phyloP scores from a whole-genome alignment of 192 early-diverging fungal genomes.

The Coemansia sp. region DNA sequence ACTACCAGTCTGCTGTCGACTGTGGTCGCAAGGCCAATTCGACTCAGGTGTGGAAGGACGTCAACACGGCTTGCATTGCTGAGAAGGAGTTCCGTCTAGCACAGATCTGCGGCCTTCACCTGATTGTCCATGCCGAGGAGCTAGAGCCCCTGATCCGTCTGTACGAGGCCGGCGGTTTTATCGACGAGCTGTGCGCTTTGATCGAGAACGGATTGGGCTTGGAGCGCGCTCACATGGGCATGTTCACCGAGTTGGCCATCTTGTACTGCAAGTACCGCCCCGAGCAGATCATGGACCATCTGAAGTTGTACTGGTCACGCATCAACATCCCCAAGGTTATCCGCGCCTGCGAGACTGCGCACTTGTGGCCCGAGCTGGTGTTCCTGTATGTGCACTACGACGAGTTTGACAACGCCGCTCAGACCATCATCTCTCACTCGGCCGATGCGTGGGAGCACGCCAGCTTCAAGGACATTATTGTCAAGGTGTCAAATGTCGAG shows the following conservation, averaged over 20 bases:
- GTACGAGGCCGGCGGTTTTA: slow-evolving; percentile 88
- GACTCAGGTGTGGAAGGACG: slow-evolving; percentile 99
- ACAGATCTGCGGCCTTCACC: slow-evolving; percentile 95
- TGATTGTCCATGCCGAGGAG: slow-evolving; percentile 98
- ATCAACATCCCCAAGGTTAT: slow-evolving; percentile 99
- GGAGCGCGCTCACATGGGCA: slow-evolving; percentile 99
- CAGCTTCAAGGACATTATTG: slow-evolving; percentile 94
- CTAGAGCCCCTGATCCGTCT: slow-evolving; percentile 82
- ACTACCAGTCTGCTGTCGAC: slow-evolving; percentile 97
- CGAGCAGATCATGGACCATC: slow-evolving; percentile 95
- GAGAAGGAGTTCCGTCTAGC: slow-evolving; percentile 95
- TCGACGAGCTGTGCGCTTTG: slow-evolving; percentile 87
- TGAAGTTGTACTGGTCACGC: slow-evolving; percentile 95
- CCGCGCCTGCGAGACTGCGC: slow-evolving; percentile 85
- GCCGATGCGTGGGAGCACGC: slow-evolving; percentile 96
- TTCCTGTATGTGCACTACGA: slow-evolving; percentile 99
- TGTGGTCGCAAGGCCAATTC: slow-evolving; percentile 98
- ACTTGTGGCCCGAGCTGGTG: slow-evolving; percentile 96
- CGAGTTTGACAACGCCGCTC: slow-evolving; percentile 97
- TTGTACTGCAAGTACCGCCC: slow-evolving; percentile 96
- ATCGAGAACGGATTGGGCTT: slow-evolving; percentile 93
- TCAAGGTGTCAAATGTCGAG: slow-evolving; percentile 97
- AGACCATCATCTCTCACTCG: slow-evolving; percentile 95
- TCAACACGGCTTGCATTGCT: slow-evolving; percentile 93
- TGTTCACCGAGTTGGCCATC: slow-evolving; percentile 99